Conservation (phyloP, 371 early-diverging fungal genomes). For the Rhizomucor pusillus region DNA sequence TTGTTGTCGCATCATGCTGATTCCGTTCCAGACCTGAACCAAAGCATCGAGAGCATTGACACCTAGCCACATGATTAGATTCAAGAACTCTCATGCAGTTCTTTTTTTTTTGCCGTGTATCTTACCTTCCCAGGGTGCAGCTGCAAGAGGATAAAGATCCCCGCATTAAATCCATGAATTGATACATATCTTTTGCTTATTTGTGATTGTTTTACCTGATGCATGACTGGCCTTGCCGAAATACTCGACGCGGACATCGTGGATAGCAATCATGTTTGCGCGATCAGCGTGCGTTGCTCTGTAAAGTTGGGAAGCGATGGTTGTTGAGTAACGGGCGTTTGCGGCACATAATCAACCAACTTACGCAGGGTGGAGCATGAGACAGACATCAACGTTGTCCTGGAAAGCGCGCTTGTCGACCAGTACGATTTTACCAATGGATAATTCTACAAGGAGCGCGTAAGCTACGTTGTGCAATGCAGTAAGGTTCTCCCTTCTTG, state of each 20-base stretch:
- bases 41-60: constrained; percentile 72
- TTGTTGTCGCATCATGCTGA: constrained; percentile 69
- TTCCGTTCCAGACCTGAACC: constrained; percentile 48
- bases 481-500: background rate
- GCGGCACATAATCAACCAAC: too few species aligned
- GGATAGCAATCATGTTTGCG: constrained; percentile 34
- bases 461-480: background rate
- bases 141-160: background rate
- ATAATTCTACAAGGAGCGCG: constrained; percentile 18
- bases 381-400: constrained; percentile 52
- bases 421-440: constrained; percentile 69
- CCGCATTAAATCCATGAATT: background rate
- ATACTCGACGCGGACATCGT: constrained; percentile 47
- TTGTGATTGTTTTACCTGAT: constrained; percentile 9
- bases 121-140: constrained; percentile 67
- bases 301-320: background rate
- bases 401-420: constrained; percentile 60
- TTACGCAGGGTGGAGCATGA: constrained; percentile 76
- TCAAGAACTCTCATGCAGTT: background rate
- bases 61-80: constrained; percentile 6
- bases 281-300: constrained; percentile 18
- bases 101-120: background rate
- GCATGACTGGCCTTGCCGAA: constrained; percentile 63
- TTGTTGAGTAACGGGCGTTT: too few species aligned
- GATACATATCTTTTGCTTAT: background rate